Percentiles rank a stretch among this genome's conserved stretches.
Evolutionary conservation across 331 rosid species (phyloP).

Genomic region (Spiraea crenata): DNA sequence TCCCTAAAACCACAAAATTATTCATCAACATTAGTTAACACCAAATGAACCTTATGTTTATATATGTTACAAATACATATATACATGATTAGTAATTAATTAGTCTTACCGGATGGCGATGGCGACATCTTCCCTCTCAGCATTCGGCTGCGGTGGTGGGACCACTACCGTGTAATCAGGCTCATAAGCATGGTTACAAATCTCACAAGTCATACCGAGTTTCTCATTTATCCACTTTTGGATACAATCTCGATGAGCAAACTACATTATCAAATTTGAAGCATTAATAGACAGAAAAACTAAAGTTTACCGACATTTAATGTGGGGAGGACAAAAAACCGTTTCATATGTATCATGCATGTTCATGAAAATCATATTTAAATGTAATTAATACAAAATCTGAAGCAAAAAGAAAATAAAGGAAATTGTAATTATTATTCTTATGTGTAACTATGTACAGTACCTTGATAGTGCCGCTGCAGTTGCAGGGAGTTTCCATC

Average conservation of each 20-base stretch:
- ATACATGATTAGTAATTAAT: too few relatives aligned
- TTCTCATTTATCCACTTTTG: slow-evolving; percentile 9
- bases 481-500: slow-evolving; percentile 41
- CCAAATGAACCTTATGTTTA: neutral
- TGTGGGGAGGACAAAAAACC: neutral
- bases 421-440: too few relatives aligned
- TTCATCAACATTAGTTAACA: too few relatives aligned
- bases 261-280: neutral
- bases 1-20: neutral
- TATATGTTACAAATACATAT: neutral
- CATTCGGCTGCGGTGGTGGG: neutral
- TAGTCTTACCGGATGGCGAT: neutral
- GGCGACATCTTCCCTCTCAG: neutral
- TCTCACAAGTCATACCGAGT: neutral
- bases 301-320: neutral
- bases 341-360: neutral
- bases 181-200: slow-evolving; percentile 14
- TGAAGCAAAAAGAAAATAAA: neutral
- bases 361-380: too few relatives aligned
- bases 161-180: neutral
- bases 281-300: neutral
- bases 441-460: neutral
- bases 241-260: slow-evolving; percentile 8
- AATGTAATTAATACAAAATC: too few relatives aligned
- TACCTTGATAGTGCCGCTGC: slow-evolving; percentile 41